Evolutionary conservation across 1,139 yeast genomes (phyloP).

Genomic region (Scheffersomyces segobiensis): DNA sequence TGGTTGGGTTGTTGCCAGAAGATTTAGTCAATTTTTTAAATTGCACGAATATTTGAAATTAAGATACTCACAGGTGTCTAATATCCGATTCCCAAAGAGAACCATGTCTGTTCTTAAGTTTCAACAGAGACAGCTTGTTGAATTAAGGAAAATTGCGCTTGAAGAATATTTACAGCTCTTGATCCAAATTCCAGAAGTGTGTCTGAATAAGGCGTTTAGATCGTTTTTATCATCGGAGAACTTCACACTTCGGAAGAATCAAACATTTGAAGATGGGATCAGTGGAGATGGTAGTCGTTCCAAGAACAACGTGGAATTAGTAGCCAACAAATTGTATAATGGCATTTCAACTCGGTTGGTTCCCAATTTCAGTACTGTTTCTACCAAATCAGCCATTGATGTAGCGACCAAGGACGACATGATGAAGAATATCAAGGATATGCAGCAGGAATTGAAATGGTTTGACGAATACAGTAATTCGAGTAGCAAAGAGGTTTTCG

Average conservation of each 20-base stretch:
- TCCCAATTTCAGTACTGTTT: slow-evolving; percentile 1
- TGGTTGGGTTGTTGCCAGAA: slow-evolving; percentile 87
- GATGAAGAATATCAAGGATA: slow-evolving; percentile 37
- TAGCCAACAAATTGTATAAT: slow-evolving; percentile 46
- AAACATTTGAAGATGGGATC: slow-evolving; percentile 28
- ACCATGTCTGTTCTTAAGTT: slow-evolving; percentile 60
- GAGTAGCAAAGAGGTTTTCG: slow-evolving; percentile 47
- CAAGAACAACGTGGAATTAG: slow-evolving; percentile 27
- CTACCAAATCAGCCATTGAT: slow-evolving; percentile 7
- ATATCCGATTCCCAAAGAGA: slow-evolving; percentile 62
- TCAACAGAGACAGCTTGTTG: slow-evolving; percentile 63
- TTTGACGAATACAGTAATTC: slow-evolving; percentile 36
- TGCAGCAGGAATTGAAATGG: slow-evolving; percentile 43
- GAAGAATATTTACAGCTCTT: slow-evolving; percentile 63
- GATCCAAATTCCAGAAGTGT: slow-evolving; percentile 63
- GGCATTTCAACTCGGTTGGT: slow-evolving; percentile 38
- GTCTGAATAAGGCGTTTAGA: slow-evolving; percentile 71
- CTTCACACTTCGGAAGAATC: slow-evolving; percentile 44
- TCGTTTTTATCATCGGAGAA: slow-evolving; percentile 76
- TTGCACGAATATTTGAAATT: slow-evolving; percentile 65
- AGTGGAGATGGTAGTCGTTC: slow-evolving; percentile 5
- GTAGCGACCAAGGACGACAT: slow-evolving; percentile 19
- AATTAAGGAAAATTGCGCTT: slow-evolving; percentile 59
- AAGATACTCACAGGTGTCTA: slow-evolving; percentile 51
- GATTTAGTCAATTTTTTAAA: slow-evolving; percentile 81